These are phyloP conservation scores for Erythrophleum fordii DNA, from an alignment of 306 rosid genomes.

Conservation along the genomic window DNA sequence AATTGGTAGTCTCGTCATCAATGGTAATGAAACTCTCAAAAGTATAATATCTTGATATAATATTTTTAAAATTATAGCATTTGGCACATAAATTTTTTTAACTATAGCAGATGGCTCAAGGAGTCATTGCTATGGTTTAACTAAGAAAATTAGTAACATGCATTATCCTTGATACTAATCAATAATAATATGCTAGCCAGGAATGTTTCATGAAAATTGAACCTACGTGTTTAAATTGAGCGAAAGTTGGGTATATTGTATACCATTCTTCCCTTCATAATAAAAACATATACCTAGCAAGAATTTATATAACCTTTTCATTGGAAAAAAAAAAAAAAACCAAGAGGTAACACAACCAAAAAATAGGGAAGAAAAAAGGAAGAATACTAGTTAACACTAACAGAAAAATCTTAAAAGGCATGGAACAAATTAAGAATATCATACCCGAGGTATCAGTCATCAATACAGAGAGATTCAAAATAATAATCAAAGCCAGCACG, in stretches of 20 bases:
- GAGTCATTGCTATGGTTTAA: not conserved
- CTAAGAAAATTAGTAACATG: not conserved
- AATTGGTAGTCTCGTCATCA: too few species aligned
- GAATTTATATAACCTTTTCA: not conserved
- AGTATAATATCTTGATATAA: too few species aligned
- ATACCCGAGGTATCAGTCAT: conserved; percentile 83
- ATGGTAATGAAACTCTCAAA: too few species aligned
- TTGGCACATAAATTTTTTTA: too few species aligned
- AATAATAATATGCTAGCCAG: not conserved
- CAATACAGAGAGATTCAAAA: conserved; percentile 22
- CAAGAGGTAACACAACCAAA: too few species aligned
- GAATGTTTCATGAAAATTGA: conserved; percentile 9
- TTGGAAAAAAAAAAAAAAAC: too few species aligned
- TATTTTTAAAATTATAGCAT: too few species aligned
- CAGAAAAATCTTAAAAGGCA: conserved; percentile 28
- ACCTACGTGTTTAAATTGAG: not conserved
- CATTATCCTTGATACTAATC: not conserved
- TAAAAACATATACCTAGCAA: not conserved
- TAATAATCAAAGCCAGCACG: not conserved
- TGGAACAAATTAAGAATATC: conserved; percentile 24
- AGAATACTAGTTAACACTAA: conserved; percentile 1
- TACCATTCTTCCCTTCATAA: not conserved
- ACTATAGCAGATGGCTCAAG: too few species aligned
- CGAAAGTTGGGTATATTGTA: not conserved
- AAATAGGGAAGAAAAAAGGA: not conserved